Evolutionary conservation across 306 rosid species (phyloP).

Genomic region (Pterocarpus santalinus): DNA sequence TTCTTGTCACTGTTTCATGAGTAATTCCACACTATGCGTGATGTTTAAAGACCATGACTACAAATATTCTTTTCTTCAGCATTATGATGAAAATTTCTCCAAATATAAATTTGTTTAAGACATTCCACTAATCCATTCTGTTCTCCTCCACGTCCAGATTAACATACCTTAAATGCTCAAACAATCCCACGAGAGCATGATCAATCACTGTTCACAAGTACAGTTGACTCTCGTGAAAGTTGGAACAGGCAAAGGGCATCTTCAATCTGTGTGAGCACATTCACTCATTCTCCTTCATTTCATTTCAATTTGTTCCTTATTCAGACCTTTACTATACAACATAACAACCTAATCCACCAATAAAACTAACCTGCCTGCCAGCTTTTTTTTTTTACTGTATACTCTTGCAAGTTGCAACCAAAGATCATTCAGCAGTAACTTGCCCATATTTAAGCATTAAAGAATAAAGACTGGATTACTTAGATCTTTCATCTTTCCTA

Average conservation of each 20-base stretch:
- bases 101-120: neutral
- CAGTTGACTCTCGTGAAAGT: constrained; percentile 5
- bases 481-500: neutral
- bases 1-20: neutral
- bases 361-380: neutral
- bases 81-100: neutral
- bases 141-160: constrained; percentile 12
- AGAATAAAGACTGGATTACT: no score
- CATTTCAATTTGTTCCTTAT: neutral
- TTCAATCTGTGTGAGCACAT: neutral
- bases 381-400: neutral
- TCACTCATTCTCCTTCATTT: neutral
- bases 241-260: constrained; percentile 18
- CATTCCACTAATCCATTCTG: neutral
- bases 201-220: neutral
- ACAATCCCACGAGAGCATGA: neutral
- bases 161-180: constrained; percentile 17
- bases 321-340: constrained; percentile 1
- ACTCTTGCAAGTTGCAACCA: neutral
- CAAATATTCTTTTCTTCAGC: neutral
- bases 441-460: no score
- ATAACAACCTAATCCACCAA: constrained; percentile 14
- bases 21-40: neutral
- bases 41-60: constrained; percentile 15
- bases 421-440: constrained; percentile 19